Base-by-base conservation (phyloP, 2,329 filamentous ascomycete species). In the Pseudogymnoascus sp. region DNA sequence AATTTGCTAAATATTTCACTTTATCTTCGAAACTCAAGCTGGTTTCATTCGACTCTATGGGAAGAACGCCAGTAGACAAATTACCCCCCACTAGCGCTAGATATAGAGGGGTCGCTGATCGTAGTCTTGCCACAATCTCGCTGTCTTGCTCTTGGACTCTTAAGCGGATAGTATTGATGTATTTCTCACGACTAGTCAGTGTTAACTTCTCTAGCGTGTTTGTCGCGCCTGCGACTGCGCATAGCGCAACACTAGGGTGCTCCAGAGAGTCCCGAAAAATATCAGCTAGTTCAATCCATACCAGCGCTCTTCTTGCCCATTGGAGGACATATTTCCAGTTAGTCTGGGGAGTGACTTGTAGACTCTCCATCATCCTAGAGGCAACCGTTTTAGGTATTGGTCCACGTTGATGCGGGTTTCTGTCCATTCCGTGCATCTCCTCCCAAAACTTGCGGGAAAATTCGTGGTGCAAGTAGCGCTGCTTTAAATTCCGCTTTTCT, bases 401-500 rank as follows among this genome's bases (percentile, higher is more conserved):
- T 46, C 63, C 28, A 64, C 42, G 61, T 60, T 64, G 18, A 18
- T 56, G 8, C 42, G 25, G 62, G 18, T 31, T 61, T 23, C 40
- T 64, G 12, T 63, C 63, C 16, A 63, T 61, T 46, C 59, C 42
- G 46, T 64, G 60, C 16, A 66, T 64, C 37, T 44, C 56, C 56
- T 56, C 63, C 63, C 42, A 66, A 61, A 66, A 66, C 42, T 66
- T 31, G 40, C 63, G 53, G 60, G 63, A 62, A 64, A 66, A 66
- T 53, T 66, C 60, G 38, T 66, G 64, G 56, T 65, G 36, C 11
- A 66, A 50, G 28, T 66, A 65, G 11, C 62, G 60, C 63, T 65
- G 40, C 61, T 62, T 65, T n/a, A 66, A 37, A 60, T 50, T 59
- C 36, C 60, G 65, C 46, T 65, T 65, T 56, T 66, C 64, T 60